Percentiles rank a stretch among this genome's conserved stretches.
These are phyloP conservation scores for Trametes versicolor DNA, from an alignment of 1,284 basidiomycete genomes.

Conservation along the genomic window DNA sequence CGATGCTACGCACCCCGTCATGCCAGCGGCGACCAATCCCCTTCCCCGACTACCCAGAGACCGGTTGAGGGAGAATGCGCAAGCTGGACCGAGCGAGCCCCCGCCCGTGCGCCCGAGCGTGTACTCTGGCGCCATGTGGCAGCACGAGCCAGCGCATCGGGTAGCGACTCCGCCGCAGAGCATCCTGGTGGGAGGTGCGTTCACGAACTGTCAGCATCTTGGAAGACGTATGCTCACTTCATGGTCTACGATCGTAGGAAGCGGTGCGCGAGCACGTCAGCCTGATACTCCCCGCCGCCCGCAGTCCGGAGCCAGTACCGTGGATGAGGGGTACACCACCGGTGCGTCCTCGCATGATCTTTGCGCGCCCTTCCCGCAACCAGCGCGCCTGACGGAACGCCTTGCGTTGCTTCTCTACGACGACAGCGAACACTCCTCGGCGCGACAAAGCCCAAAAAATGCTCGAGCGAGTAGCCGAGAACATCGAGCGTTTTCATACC, in stretches of 20 bases:
- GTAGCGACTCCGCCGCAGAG: not conserved
- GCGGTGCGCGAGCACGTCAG: not conserved
- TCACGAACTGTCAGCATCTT: not conserved
- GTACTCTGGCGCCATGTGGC: not conserved
- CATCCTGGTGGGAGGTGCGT: not conserved
- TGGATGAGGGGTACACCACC: slow-evolving; percentile 1
- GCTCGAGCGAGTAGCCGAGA: not conserved
- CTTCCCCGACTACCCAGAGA: not conserved
- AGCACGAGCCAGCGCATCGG: slow-evolving; percentile 5
- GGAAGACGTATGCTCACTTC: not conserved
- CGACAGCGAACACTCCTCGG: not conserved
- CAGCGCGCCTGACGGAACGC: not conserved
- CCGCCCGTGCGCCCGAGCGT: not conserved
- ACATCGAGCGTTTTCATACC: no score
- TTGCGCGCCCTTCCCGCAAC: not conserved
- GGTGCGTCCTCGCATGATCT: not conserved
- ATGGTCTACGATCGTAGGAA: not conserved
- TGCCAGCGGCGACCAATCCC: not conserved
- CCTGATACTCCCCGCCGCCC: not conserved
- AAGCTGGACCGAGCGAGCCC: not conserved
- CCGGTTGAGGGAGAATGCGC: not conserved
- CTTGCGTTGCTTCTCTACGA: not conserved
- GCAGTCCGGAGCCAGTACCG: not conserved
- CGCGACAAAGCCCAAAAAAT: no score
- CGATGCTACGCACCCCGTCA: not conserved